Conservation (phyloP, 2,329 filamentous ascomycete genomes). For the Niveomyces coronatus region DNA sequence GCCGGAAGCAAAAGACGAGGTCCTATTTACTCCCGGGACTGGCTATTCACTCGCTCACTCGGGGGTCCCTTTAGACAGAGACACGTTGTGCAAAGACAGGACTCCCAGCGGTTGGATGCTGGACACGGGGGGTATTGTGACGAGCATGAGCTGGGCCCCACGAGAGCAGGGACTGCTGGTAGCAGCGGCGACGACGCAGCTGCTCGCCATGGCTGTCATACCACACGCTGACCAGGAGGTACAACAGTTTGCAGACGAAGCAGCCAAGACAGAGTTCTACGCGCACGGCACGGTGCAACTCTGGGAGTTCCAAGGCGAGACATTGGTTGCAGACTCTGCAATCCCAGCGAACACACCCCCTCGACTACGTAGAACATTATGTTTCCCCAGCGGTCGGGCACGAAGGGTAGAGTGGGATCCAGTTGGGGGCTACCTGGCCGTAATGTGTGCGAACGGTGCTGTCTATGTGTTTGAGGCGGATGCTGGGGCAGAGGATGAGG, state of each 20-base stretch:
- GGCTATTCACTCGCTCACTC: slow-evolving; percentile 18
- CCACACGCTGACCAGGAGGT: slow-evolving; percentile 40
- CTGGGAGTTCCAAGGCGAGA: slow-evolving; percentile 34
- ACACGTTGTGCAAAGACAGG: slow-evolving; percentile 16
- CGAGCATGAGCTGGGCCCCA: slow-evolving; percentile 44
- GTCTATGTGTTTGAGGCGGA: slow-evolving; percentile 37
- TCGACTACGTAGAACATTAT: slow-evolving; percentile 32
- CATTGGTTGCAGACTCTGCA: slow-evolving; percentile 15
- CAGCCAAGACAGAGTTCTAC: slow-evolving; percentile 26
- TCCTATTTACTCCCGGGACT: slow-evolving; percentile 19
- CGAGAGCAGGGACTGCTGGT: slow-evolving; percentile 18
- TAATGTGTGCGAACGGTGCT: slow-evolving; percentile 41
- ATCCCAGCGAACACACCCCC: slow-evolving; percentile 27
- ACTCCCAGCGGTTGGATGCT: slow-evolving; percentile 39
- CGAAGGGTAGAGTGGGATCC: slow-evolving; percentile 45
- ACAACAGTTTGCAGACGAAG: slow-evolving; percentile 28
- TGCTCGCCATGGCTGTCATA: slow-evolving; percentile 41
- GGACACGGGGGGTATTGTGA: slow-evolving; percentile 42
- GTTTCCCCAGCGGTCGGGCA: slow-evolving; percentile 40
- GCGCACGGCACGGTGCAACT: slow-evolving; percentile 41
- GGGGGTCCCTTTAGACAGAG: slow-evolving; percentile 20
- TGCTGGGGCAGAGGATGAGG: slow-evolving; percentile 15
- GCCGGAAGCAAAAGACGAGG: slow-evolving; percentile 18
- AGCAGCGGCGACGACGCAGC: slow-evolving; percentile 25
- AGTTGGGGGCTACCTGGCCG: slow-evolving; percentile 33